Conservation (phyloP, 2,329 filamentous ascomycete genomes). For the Nemania sp. region DNA sequence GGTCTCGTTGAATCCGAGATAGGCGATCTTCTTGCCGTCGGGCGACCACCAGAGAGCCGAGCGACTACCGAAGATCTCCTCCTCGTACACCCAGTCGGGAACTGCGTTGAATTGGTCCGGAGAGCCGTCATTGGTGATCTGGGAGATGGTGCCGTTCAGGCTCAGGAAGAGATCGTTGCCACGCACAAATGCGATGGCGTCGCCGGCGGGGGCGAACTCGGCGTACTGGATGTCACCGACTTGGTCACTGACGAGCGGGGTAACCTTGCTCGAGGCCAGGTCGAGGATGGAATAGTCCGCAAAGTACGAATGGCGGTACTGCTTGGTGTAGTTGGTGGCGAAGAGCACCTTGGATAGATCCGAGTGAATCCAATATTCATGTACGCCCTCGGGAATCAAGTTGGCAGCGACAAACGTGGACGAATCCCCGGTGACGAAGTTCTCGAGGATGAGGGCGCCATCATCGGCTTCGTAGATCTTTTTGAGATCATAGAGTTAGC, state of each 20-base stretch:
- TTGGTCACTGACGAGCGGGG: conserved; percentile 62
- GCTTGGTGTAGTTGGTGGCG: conserved; percentile 68
- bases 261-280: conserved; percentile 58
- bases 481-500: conserved; percentile 4
- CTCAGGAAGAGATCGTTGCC: conserved; percentile 68
- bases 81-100: conserved; percentile 68
- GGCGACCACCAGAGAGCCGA: conserved; percentile 62
- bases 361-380: conserved; percentile 65
- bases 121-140: conserved; percentile 63
- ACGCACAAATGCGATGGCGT: conserved; percentile 68
- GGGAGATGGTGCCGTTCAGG: conserved; percentile 56
- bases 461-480: conserved; percentile 53
- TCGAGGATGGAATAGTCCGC: conserved; percentile 69
- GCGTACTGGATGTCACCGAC: conserved; percentile 70
- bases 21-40: conserved; percentile 58
- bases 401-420: conserved; percentile 62
- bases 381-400: conserved; percentile 58
- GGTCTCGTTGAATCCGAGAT: conserved; percentile 65
- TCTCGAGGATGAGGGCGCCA: conserved; percentile 62
- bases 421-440: conserved; percentile 62
- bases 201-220: conserved; percentile 60
- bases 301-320: conserved; percentile 71
- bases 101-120: conserved; percentile 67
- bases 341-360: conserved; percentile 64
- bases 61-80: conserved; percentile 58